Percentiles rank a stretch among this genome's conserved stretches.
Evolutionary conservation across 169 alveolate genomes (phyloP).

Genomic region (Plasmodium gallinaceum): DNA sequence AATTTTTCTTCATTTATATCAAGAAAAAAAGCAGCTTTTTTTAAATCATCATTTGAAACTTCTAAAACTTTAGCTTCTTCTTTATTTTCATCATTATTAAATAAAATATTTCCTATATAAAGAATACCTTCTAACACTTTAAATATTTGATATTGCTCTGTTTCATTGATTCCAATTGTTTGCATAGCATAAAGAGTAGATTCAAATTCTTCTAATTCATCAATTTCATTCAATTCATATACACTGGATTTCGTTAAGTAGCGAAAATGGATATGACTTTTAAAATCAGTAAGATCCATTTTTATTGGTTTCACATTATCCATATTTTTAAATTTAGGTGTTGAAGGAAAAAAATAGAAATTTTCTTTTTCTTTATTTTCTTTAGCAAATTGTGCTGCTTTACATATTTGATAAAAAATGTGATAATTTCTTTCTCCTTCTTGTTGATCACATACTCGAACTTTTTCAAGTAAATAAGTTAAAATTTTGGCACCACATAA

Average conservation of each 20-base stretch:
- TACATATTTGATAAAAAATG: constrained; percentile 95
- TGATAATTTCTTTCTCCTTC: constrained; percentile 97
- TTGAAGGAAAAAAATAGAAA: constrained; percentile 75
- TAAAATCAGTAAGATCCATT: constrained; percentile 67
- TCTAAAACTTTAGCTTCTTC: constrained; percentile 84
- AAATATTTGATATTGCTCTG: constrained; percentile 87
- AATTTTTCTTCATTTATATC: constrained; percentile 81
- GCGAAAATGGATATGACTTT: constrained; percentile 62
- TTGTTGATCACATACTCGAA: constrained; percentile 95
- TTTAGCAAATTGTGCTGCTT: constrained; percentile 86
- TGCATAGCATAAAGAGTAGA: constrained; percentile 92
- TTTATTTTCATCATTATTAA: constrained; percentile 81
- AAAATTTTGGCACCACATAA: constrained; percentile 96
- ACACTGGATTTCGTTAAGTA: constrained; percentile 83
- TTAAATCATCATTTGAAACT: constrained; percentile 76
- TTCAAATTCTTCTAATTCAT: constrained; percentile 90
- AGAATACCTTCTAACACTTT: constrained; percentile 89
- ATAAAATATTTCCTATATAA: constrained; percentile 92
- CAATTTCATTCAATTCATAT: constrained; percentile 84
- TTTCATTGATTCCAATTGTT: constrained; percentile 88
- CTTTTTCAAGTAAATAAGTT: constrained; percentile 97
- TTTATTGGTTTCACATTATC: constrained; percentile 51
- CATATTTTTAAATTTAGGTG: constrained; percentile 22
- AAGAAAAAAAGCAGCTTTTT: constrained; percentile 80
- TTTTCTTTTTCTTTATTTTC: constrained; percentile 20